These are phyloP conservation scores for Moesziomyces sp. DNA, from an alignment of 1,284 basidiomycete species.

Conservation along the genomic window DNA sequence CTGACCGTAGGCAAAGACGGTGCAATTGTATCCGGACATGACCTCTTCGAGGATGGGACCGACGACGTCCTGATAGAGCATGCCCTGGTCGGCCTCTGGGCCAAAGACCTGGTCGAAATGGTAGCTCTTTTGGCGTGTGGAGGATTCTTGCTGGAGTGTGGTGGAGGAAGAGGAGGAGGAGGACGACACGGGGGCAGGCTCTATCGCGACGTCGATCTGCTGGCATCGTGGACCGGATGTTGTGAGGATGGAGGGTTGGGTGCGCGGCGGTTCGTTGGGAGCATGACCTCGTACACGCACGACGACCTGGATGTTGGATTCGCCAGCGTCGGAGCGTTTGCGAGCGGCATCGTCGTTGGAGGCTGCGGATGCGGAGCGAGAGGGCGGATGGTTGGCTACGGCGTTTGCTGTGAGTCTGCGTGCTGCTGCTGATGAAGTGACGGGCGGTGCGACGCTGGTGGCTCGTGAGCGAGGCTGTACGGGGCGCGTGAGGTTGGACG, in stretches of 20 bases:
- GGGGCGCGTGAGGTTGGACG: constrained; percentile 28
- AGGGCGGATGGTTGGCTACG: constrained; percentile 5
- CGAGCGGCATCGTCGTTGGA: constrained; percentile 20
- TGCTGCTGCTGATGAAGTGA: constrained; percentile 34
- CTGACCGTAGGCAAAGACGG: constrained; percentile 97
- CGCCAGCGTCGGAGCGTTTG: constrained; percentile 31
- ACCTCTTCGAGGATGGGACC: constrained; percentile 93
- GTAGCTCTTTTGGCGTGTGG: constrained; percentile 60
- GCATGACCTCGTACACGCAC: constrained; percentile 59
- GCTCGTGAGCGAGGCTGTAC: constrained; percentile 40
- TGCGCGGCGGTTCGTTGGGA: constrained; percentile 36
- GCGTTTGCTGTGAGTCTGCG: constrained; percentile 26
- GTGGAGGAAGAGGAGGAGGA: constrained; percentile 36
- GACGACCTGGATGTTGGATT: constrained; percentile 65
- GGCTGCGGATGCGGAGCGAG: constrained; percentile 22
- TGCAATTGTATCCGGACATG: constrained; percentile 94
- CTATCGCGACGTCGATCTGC: constrained; percentile 56
- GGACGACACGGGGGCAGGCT: constrained; percentile 46
- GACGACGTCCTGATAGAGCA: constrained; percentile 94
- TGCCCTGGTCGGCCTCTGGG: constrained; percentile 93
- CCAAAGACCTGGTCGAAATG: constrained; percentile 77
- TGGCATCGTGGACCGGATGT: constrained; percentile 58
- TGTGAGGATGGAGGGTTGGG: constrained; percentile 40
- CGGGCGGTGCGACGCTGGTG: constrained; percentile 43
- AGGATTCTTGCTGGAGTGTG: constrained; percentile 38